Evolutionary conservation across 2,329 filamentous ascomycete species (phyloP), one percentile per base, ranked within the genome.

Genomic region (Atkinsonella texensis): DNA sequence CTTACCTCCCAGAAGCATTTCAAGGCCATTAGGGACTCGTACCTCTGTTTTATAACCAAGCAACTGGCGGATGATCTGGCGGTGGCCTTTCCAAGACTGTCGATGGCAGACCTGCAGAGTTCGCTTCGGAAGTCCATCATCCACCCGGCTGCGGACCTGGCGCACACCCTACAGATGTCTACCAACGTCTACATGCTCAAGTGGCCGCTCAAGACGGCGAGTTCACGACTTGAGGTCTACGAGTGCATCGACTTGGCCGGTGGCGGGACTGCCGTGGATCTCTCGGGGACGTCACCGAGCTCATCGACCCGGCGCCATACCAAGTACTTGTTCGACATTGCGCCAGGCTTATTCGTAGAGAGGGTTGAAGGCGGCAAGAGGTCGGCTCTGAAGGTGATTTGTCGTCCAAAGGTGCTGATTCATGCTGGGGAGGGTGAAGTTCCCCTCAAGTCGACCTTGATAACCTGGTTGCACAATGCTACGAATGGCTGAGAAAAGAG

Each of bases 311-410:
- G 66, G 13, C 58, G 58, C 18, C 61, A 63, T 20, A 61, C 65
- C 12, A 60, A 60, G 13, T 69, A 69, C 49, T 49, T 69, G 13
- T 68, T 69, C 50, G 67, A 69, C 38, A 56, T 68, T 42, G 64
- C 65, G 6, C 67, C 67, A 0, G 67, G 67, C 1, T 54, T 69
- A 39, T 69, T 69, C 47, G 65, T 69, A 7, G 67, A 69, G 50
- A 61, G 64, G 48, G 52, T 69, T 7, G 62, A 67, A 6, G 57
- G 56, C 2, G 65, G 64, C 20, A 66, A 60, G 56, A 69, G 66
- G 53, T 54, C 58, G 41, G 54, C 57, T 7, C 49, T 62, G 31
- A 68, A 62, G 56, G 59, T 65, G n/a, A 60, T 69, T 18, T 62
- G 57, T 49, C 62, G 61, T 32, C 67, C 67, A 12, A 65, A 54